Conservation (phyloP, 139 green algal species). For the Coelastrella sp. region DNA sequence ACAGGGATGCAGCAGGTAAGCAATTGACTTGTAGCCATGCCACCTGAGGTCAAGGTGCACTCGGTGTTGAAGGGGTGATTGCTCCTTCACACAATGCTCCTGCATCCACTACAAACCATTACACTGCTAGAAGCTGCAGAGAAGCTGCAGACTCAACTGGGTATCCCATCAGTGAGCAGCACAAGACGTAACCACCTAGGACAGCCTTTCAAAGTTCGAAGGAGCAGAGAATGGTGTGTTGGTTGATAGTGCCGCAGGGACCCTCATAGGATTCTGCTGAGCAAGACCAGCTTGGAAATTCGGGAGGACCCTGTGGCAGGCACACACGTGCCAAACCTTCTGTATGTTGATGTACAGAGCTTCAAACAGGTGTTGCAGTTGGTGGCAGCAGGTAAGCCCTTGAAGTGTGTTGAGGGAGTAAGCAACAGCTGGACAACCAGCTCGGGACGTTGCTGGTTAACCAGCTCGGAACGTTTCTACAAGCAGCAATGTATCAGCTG, state of each 20-base stretch:
- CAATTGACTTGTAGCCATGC: background rate
- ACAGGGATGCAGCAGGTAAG: constrained; percentile 42
- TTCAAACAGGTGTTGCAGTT: constrained; percentile 59
- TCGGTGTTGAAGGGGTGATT: too few species aligned
- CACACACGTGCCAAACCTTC: constrained; percentile 65
- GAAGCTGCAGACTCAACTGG: too few species aligned
- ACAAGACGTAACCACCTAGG: too few species aligned
- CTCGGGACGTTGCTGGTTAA: too few species aligned
- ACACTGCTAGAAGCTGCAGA: too few species aligned
- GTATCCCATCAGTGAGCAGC: too few species aligned
- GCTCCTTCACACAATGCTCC: too few species aligned
- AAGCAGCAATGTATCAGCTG: too few species aligned
- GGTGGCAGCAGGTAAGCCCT: constrained; percentile 49
- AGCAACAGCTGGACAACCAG: background rate
- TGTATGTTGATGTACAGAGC: constrained; percentile 63
- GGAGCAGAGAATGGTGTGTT: background rate
- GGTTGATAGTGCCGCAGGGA: constrained; percentile 1
- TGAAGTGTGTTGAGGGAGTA: background rate
- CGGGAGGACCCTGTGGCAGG: constrained; percentile 53
- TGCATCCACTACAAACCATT: too few species aligned
- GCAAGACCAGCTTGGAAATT: constrained; percentile 60
- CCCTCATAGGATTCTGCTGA: background rate
- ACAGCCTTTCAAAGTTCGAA: too few species aligned
- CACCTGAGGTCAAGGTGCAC: background rate
- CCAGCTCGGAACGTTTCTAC: too few species aligned